Percentiles rank a stretch among this genome's conserved stretches.
phyloP scores from a whole-genome alignment of 2,329 filamentous ascomycete species.

The Penicillium sp. region DNA sequence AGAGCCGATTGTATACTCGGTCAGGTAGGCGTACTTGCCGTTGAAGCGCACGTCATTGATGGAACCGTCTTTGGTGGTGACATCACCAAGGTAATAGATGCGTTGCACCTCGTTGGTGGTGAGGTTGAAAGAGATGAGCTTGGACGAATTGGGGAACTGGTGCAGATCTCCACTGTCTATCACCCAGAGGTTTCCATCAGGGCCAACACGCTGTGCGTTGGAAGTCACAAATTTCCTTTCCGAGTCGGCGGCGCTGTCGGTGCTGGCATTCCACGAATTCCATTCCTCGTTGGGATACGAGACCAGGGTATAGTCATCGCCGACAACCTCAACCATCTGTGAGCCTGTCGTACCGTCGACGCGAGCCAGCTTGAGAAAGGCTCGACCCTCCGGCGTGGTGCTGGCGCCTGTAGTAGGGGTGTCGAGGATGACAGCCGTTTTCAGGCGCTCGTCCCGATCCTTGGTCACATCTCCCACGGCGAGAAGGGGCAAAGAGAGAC shows the following conservation, averaged over 20 bases:
- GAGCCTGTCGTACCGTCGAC: conserved; percentile 2
- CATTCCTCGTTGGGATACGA: conserved; percentile 8
- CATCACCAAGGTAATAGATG: conserved; percentile 37
- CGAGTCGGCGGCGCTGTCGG: conserved; percentile 2
- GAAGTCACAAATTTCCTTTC: conserved; percentile 22
- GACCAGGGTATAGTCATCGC: not conserved
- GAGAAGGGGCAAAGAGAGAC: not conserved
- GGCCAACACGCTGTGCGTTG: conserved; percentile 34
- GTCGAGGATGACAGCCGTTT: not conserved
- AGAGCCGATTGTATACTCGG: conserved; percentile 1
- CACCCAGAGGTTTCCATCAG: conserved; percentile 35
- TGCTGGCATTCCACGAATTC: conserved; percentile 13
- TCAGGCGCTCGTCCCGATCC: not conserved
- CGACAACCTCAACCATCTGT: conserved; percentile 4
- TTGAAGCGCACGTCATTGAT: conserved; percentile 41
- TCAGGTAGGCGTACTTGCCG: conserved; percentile 15
- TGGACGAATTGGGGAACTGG: conserved; percentile 26
- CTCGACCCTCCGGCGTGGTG: not conserved
- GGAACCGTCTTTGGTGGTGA: conserved; percentile 29
- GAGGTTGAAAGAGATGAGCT: conserved; percentile 38
- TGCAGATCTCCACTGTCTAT: conserved; percentile 33
- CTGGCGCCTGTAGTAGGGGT: conserved; percentile 3
- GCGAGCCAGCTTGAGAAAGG: conserved; percentile 3
- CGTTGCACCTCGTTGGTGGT: conserved; percentile 35
- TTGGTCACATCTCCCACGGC: not conserved